Evolutionary conservation across 495 filamentous ascomycete genomes (phyloP), one percentile per base, ranked within the genome.

Genomic region (Aspergillus sclerotioniger): DNA sequence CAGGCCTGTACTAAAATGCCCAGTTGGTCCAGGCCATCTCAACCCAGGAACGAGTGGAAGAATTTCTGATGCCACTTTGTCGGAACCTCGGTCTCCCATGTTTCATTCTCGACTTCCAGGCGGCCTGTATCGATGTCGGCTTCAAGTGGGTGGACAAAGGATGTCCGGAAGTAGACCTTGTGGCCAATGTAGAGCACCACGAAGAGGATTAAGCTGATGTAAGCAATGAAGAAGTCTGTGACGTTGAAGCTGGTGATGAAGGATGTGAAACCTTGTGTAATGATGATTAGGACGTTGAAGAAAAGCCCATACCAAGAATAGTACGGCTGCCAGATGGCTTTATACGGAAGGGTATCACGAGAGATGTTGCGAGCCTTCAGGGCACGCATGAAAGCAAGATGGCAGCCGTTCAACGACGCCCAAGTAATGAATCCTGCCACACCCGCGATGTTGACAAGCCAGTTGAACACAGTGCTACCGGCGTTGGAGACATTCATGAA

Each of bases 381-480:
- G 6, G 79, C 86, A 1, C 77, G 72, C 73, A 83, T 81, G 69
- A 90, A 89, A 16, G 75, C 72, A 31, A 90, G 64, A 60, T 88
- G 84, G 59, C 80, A 85, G 48, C 78, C 70, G 65, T 78, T 81
- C 51, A 85, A 79, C 33, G 80, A 82, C 12, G 74, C 74, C 86
- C 86, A 90, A 31, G 82, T 84, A 58, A 88, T 86, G 65, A 90
- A 81, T 3, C 85, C 86, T 17, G 86, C 85, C 17, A 88, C 84
- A 59, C 79, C 75, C 10, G 79, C 79, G 59, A 90, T 87, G 68
- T 88, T 87, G 32, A 80, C 63, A 53, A 83, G 67, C 78, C 78
- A 82, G 63, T 73, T 77, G 69, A 90, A 89, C 6, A 87, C 86
- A 17, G 66, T 74, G 31, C 67, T 61, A 32, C 75, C 76, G 28